These are phyloP conservation scores for Leishmania tarentolae DNA, from an alignment of 208 protist species.

Conservation along the genomic window DNA sequence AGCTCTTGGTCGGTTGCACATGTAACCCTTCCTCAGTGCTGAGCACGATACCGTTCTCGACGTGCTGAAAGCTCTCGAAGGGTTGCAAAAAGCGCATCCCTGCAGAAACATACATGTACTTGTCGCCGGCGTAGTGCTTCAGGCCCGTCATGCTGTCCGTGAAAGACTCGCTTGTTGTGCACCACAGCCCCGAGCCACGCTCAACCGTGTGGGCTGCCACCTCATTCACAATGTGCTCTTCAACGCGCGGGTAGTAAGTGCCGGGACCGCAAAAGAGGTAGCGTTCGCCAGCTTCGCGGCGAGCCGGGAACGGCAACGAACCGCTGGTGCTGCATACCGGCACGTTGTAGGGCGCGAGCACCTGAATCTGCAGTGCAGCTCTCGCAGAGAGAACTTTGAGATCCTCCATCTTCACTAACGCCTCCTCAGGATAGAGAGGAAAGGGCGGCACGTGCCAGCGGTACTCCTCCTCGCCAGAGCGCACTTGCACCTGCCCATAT, in stretches of 20 bases:
- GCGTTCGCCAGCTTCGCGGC: constrained; percentile 49
- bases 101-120: constrained; percentile 55
- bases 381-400: constrained; percentile 65
- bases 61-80: constrained; percentile 74
- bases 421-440: constrained; percentile 92
- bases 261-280: constrained; percentile 67
- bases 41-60: constrained; percentile 61
- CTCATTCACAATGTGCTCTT: constrained; percentile 52
- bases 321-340: neutral
- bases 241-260: constrained; percentile 76
- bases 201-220: constrained; percentile 33
- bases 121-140: constrained; percentile 55
- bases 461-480: constrained; percentile 85
- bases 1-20: constrained; percentile 77
- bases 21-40: constrained; percentile 84
- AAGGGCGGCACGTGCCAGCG: constrained; percentile 82
- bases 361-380: constrained; percentile 50
- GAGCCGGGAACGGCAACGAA: neutral
- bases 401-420: constrained; percentile 46
- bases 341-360: constrained; percentile 63
- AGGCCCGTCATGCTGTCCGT: constrained; percentile 32
- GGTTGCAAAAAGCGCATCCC: constrained; percentile 76
- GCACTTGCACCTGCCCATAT: constrained; percentile 80
- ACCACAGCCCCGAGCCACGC: constrained; percentile 43
- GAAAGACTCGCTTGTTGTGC: constrained; percentile 45